Percentiles rank a stretch among this genome's conserved stretches.
Conservation (phyloP, 106 monocot species). For the Allium fistulosum region DNA sequence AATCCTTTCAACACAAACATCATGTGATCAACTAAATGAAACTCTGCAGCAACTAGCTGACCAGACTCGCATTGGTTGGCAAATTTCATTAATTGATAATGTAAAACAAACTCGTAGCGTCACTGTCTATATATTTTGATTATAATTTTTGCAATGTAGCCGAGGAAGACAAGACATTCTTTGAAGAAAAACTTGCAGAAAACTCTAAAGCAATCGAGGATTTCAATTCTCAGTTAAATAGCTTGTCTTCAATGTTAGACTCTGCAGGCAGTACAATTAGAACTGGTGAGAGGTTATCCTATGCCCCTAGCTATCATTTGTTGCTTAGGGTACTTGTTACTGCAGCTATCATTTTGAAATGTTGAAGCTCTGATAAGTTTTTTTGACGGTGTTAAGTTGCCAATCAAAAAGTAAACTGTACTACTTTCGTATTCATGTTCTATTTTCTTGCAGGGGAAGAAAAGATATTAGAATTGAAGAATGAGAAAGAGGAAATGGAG, state of each 20-base stretch:
- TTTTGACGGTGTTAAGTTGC: too few relatives aligned
- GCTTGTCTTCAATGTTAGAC: conserved; percentile 52
- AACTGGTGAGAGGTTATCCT: conserved; percentile 25
- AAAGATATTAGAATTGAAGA: conserved; percentile 39
- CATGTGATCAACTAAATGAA: conserved; percentile 84
- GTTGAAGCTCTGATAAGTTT: neutral
- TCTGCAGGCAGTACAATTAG: conserved; percentile 41
- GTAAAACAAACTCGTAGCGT: too few relatives aligned
- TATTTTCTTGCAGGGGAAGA: conserved; percentile 40
- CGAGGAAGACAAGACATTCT: conserved; percentile 79
- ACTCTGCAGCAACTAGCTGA: conserved; percentile 60
- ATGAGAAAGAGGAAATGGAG: conserved; percentile 63
- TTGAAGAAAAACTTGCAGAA: conserved; percentile 55
- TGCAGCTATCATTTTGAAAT: neutral
- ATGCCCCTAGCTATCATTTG: neutral
- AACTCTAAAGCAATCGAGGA: conserved; percentile 67
- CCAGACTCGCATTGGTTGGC: conserved; percentile 49
- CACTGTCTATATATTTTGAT: too few relatives aligned
- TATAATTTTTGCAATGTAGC: conserved; percentile 21
- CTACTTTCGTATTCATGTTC: neutral
- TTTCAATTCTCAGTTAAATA: conserved; percentile 37
- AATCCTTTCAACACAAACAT: conserved; percentile 67
- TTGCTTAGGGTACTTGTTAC: neutral
- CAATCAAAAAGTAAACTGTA: too few relatives aligned
- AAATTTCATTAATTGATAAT: too few relatives aligned